phyloP scores from a whole-genome alignment of 345 rosid species.

The Combretum micranthum region DNA sequence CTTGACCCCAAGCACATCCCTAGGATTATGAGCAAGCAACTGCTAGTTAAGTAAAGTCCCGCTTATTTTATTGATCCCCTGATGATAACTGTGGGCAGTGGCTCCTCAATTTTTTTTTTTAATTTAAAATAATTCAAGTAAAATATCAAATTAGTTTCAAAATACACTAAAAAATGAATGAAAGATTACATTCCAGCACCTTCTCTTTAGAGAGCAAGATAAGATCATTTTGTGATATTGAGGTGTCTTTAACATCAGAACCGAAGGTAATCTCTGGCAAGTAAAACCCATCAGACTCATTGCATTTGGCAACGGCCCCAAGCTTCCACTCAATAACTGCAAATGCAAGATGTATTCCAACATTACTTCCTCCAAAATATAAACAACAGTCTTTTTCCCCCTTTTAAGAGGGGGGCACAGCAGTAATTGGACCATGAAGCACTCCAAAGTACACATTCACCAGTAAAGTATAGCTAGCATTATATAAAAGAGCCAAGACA shows the following conservation, averaged over 20 bases:
- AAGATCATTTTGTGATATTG: slow-evolving; percentile 70
- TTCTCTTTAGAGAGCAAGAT: slow-evolving; percentile 67
- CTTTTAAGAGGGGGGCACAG: neutral
- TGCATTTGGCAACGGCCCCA: slow-evolving; percentile 60
- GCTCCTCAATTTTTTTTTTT: too few relatives aligned
- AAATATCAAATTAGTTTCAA: too few relatives aligned
- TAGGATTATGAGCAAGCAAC: slow-evolving; percentile 1
- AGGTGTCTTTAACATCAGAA: slow-evolving; percentile 42
- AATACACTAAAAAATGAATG: too few relatives aligned
- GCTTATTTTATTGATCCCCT: too few relatives aligned
- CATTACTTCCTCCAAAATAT: neutral
- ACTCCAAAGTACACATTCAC: neutral
- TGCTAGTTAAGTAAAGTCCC: too few relatives aligned
- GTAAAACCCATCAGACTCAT: slow-evolving; percentile 72
- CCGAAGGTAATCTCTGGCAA: slow-evolving; percentile 38
- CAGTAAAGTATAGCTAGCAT: neutral
- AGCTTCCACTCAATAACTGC: slow-evolving; percentile 53
- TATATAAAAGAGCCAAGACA: neutral
- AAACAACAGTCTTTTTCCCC: neutral
- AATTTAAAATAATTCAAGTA: too few relatives aligned
- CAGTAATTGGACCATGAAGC: neutral
- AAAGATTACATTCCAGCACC: slow-evolving; percentile 25
- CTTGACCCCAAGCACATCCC: slow-evolving; percentile 1
- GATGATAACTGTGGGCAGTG: too few relatives aligned
- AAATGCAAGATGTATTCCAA: neutral